Evolutionary conservation across 2,329 filamentous ascomycete genomes (phyloP), one percentile per base, ranked within the genome.

Genomic region (Aureobasidium zeae): DNA sequence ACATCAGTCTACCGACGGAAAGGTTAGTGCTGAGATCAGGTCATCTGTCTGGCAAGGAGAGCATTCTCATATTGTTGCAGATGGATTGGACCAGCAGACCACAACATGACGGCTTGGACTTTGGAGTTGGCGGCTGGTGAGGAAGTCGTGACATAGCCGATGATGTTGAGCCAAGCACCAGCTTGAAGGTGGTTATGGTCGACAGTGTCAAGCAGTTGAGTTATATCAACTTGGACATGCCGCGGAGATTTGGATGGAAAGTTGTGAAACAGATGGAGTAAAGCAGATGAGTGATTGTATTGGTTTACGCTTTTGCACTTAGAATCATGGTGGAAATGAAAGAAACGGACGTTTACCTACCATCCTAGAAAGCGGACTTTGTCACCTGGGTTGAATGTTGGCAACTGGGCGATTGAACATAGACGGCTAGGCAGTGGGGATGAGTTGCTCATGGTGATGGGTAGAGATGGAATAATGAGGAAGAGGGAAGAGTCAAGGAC

Each of bases 281-380:
- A 71, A 8, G 74, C 87, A 7, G 69, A 72, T 11, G 64, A 52
- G 31, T 72, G 67, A 41, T 72, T 60, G 55, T 83, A 83, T 24
- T 66, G 62, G 26, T 72, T 70, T 24, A 83, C 73, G 55, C 79
- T 83, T 56, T 26, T 7, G 12, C 42, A 38, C 28, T 49, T 26
- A 49, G 48, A 34, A 22, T 26, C 7, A 25, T 9, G 21, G 10
- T n/a, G n/a, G n/a, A n/a, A 15, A 43, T 15, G 16, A 30, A 12
- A 33, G 25, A 28, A 38, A 38, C 33, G 11, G 38, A 20, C 38
- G 32, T 35, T 47, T 36, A 65, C 78, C 66, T 72, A 94, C 89
- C 88, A 95, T 63, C 86, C 88, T 38, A 96, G 65, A 62, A 96
- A 94, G 49, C 89, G 81, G 48, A 95, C 81, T 66, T 96, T 96